Base-by-base conservation (phyloP, 495 filamentous ascomycete genomes). In the Beverwykella pulmonaria region DNA sequence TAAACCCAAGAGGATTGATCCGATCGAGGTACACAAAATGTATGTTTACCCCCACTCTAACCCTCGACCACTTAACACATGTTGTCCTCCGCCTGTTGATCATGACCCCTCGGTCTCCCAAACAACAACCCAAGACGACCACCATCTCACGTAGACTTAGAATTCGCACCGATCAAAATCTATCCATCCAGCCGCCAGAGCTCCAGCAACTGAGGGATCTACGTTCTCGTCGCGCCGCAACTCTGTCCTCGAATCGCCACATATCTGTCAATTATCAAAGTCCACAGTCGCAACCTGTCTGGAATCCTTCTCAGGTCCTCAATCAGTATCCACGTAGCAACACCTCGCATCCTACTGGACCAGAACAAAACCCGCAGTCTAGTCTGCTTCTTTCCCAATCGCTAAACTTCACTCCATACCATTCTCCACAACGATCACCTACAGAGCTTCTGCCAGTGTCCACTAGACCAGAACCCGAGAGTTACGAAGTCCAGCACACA, bases 101-200 rank as follows among this genome's bases (percentile, higher is more conserved):
- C 64, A 71, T 71, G 69, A 71, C 69, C 69, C 64, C 59, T 59
- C 63, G 69, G 69, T 71, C 69, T 58, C 69, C 60, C 41, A 71
- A 63, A 68, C 61, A 59, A 58, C 63, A 54, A 49, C 46, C 54
- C 14, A 71, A 71, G 57, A 52, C 69, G 9, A 50, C 69, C n/a
- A 65, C 69, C 65, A 65, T 61, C 65, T 71, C 69, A 71, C 69
- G 65, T n/a, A 68, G 56, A 62, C 69, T 65, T 41, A 71, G 69
- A 68, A 61, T 44, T 52, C 65, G 61, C 49, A 60, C 65, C 25
- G 58, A 64, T 44, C 63, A 71, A 32, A 60, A 64, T 30, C 19
- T 71, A 9, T 67, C 69, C 29, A 47, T 67, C 19, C 63, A 64
- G 41, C 69, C 59, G 26, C 69, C 69, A 29, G 69, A 71, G 56